phyloP scores from a whole-genome alignment of 169 alveolate genomes.

The Plasmodium adleri region DNA sequence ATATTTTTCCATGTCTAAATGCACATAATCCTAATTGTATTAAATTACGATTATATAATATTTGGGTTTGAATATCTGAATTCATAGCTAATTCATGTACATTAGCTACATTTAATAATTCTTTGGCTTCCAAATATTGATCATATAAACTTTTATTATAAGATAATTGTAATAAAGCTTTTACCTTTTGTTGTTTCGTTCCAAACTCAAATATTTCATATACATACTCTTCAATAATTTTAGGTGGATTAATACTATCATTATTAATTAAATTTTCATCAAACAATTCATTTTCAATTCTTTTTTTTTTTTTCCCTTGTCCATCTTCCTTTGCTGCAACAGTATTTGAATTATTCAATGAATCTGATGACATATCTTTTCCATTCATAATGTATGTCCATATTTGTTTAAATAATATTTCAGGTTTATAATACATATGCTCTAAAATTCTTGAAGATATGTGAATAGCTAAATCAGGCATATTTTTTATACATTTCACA shows the following conservation, averaged over 20 bases:
- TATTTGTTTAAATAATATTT: slow-evolving; percentile 55
- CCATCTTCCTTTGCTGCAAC: background rate
- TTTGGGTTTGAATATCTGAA: slow-evolving; percentile 93
- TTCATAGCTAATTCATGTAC: slow-evolving; percentile 91
- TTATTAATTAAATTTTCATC: background rate
- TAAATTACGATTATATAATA: slow-evolving; percentile 94
- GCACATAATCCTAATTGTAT: slow-evolving; percentile 98
- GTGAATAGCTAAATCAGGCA: slow-evolving; percentile 81
- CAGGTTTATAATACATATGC: slow-evolving; percentile 89
- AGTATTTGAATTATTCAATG: background rate
- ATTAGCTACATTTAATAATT: slow-evolving; percentile 89
- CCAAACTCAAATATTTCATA: slow-evolving; percentile 87
- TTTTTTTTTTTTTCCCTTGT: background rate
- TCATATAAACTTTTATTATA: slow-evolving; percentile 92
- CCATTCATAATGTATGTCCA: slow-evolving; percentile 40
- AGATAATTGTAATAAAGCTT: slow-evolving; percentile 91
- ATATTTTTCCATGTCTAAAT: slow-evolving; percentile 94
- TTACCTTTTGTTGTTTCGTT: slow-evolving; percentile 85
- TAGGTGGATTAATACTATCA: slow-evolving; percentile 4
- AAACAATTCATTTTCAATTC: background rate
- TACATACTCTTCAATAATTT: slow-evolving; percentile 81
- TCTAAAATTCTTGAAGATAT: slow-evolving; percentile 82
- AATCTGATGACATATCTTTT: background rate
- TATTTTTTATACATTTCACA: slow-evolving; percentile 79
- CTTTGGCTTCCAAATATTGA: slow-evolving; percentile 91